These are phyloP conservation scores for Pterocarpus macrocarpus DNA, from an alignment of 306 rosid species.

Conservation along the genomic window DNA sequence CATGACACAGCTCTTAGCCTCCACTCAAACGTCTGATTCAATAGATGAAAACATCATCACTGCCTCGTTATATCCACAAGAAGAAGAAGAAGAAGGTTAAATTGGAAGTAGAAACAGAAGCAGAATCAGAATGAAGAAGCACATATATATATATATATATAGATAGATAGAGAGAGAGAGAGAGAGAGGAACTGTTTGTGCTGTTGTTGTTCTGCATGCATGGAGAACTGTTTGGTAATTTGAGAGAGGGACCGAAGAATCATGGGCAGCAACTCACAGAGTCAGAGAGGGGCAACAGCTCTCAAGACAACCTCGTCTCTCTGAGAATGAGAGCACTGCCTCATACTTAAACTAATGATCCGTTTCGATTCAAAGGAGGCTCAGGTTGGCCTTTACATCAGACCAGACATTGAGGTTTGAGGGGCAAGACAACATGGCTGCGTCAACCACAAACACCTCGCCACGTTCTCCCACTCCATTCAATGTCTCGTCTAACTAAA, in stretches of 20 bases:
- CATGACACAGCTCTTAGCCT: neutral
- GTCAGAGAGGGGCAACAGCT: neutral
- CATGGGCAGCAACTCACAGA: neutral
- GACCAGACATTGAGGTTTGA: neutral
- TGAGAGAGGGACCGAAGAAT: neutral
- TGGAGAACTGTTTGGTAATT: neutral
- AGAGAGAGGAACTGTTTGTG: neutral
- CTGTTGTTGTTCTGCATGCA: neutral
- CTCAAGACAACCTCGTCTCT: neutral
- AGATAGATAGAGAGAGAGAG: neutral
- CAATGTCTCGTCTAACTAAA: neutral
- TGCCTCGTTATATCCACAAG: neutral
- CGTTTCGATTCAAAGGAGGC: neutral
- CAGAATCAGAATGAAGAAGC: neutral
- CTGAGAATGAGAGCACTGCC: neutral
- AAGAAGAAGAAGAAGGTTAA: neutral
- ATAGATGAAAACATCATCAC: conserved; percentile 17
- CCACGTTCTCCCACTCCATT: neutral
- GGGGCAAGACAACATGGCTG: neutral
- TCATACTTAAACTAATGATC: conserved; percentile 22
- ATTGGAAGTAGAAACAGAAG: neutral
- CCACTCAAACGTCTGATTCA: neutral
- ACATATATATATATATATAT: neutral
- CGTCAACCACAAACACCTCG: neutral
- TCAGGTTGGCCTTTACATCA: neutral